Evolutionary conservation across 1,139 yeast species (phyloP), one percentile per base, ranked within the genome.

Genomic region (Lodderomyces parapsilosis): DNA sequence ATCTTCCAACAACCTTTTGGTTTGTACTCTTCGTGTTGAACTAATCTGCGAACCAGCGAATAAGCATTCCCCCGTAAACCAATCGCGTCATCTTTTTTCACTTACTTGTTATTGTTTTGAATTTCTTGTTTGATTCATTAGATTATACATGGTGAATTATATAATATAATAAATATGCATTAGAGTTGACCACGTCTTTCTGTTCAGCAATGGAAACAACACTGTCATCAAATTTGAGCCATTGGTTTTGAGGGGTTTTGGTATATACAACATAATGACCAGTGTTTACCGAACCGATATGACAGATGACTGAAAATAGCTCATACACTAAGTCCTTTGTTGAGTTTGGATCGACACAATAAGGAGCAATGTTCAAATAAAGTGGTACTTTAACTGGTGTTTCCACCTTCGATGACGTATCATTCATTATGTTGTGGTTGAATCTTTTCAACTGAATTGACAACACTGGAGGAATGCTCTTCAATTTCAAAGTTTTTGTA

Each of bases 151-250:
- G 71, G 55, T 78, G 84, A 17, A 85, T 76, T 43, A 87, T 79
- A 65, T 89, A 91, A 56, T 85, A 89, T 49, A 90, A 64, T 53
- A 91, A 67, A 62, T 91, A 91, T 24, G 96, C 96, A 53, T 80
- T 83, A 25, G 86, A 74, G 40, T 74, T 67, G 44, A 80, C 66
- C 11, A 90, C 96, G 46, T 83, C 83, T 40, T 80, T 76, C 47
- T 76, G 81, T 6, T 81, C 60, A 14, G 89, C 76, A 43, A 80
- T 62, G 1, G 91, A 79, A n/a, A 93, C 86, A 55, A 84, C 81
- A 20, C 94, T 83, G 64, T 93, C 99, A 59, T 93, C 96, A 61
- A 90, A 91, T 60, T 81, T 83, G 58, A 85, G 85, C 99, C 99
- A 93, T 56, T 76, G 66, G 14, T 91, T 90, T 38, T 78, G 76